Evolutionary conservation across 805 yeast species (phyloP).

Genomic region (Candida maltosa): DNA sequence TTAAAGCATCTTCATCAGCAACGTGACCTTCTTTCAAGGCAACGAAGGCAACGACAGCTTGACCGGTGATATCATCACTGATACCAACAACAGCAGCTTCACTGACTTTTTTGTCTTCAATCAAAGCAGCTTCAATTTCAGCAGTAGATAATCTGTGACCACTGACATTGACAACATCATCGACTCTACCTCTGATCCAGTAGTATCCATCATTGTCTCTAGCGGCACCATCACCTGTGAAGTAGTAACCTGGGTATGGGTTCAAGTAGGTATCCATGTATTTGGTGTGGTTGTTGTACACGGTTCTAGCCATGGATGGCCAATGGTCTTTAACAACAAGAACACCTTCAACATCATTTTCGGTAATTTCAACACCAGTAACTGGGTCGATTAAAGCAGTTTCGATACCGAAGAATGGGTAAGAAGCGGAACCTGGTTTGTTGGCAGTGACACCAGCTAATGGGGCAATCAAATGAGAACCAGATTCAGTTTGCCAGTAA

Average conservation of each 20-base stretch:
- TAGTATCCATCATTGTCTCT: constrained; percentile 80
- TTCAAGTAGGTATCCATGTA: constrained; percentile 78
- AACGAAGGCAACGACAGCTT: constrained; percentile 81
- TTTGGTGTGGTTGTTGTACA: constrained; percentile 73
- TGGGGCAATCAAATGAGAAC: constrained; percentile 76
- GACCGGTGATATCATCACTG: constrained; percentile 81
- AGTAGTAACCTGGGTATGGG: constrained; percentile 79
- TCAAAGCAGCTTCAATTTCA: constrained; percentile 79
- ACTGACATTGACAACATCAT: constrained; percentile 83
- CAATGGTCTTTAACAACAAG: constrained; percentile 68
- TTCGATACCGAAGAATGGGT: constrained; percentile 81
- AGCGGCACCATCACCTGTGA: constrained; percentile 90
- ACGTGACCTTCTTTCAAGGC: constrained; percentile 53
- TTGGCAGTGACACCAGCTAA: constrained; percentile 73
- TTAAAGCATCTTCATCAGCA: constrained; percentile 53
- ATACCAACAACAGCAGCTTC: constrained; percentile 85
- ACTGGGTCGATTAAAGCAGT: constrained; percentile 73
- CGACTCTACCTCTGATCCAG: constrained; percentile 86
- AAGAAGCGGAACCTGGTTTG: constrained; percentile 82
- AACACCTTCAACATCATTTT: constrained; percentile 78
- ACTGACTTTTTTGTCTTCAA: constrained; percentile 67
- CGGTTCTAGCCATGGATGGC: constrained; percentile 86
- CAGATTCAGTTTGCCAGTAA: constrained; percentile 88
- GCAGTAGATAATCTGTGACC: constrained; percentile 89
- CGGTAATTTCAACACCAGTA: constrained; percentile 63